A percentile compares a stretch with the other conserved stretches of the same genome.
phyloP scores from a whole-genome alignment of 2,329 filamentous ascomycete species.

The Cladophialophora yegresii region DNA sequence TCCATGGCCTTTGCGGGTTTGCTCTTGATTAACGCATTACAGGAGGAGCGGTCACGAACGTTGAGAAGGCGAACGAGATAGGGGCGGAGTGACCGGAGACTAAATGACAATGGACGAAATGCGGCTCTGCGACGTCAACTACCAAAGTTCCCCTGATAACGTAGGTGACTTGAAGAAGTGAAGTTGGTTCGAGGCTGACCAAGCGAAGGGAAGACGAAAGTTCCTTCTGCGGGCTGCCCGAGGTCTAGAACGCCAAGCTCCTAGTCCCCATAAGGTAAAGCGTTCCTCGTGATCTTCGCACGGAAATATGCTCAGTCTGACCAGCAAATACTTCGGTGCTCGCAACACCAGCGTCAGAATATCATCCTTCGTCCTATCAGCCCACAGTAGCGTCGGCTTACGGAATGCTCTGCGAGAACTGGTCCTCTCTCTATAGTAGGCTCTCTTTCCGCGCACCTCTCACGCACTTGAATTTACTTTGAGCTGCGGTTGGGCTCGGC shows the following conservation, averaged over 20 bases:
- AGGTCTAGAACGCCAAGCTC: not conserved
- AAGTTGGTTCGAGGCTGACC: not conserved
- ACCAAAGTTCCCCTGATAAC: not conserved
- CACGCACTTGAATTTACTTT: not conserved
- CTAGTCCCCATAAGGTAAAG: not conserved
- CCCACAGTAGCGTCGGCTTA: not conserved
- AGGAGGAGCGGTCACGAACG: not conserved
- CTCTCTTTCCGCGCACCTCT: not conserved
- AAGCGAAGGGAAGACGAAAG: not conserved
- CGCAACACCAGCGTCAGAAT: not conserved
- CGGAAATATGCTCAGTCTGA: not conserved
- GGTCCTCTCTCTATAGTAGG: not conserved
- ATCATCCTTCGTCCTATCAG: not conserved
- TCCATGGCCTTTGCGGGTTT: constrained; percentile 2
- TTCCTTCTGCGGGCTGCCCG: not conserved
- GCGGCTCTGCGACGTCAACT: not conserved
- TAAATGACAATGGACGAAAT: not conserved
- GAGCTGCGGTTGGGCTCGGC: not conserved
- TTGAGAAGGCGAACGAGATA: not conserved
- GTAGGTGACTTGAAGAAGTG: not conserved
- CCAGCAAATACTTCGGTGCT: not conserved
- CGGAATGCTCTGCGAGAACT: not conserved
- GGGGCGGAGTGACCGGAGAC: not conserved
- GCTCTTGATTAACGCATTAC: constrained; percentile 2
- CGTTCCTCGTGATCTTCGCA: not conserved